phyloP scores from a whole-genome alignment of 2,329 filamentous ascomycete species.

The Torrubiellomyces zombiae region DNA sequence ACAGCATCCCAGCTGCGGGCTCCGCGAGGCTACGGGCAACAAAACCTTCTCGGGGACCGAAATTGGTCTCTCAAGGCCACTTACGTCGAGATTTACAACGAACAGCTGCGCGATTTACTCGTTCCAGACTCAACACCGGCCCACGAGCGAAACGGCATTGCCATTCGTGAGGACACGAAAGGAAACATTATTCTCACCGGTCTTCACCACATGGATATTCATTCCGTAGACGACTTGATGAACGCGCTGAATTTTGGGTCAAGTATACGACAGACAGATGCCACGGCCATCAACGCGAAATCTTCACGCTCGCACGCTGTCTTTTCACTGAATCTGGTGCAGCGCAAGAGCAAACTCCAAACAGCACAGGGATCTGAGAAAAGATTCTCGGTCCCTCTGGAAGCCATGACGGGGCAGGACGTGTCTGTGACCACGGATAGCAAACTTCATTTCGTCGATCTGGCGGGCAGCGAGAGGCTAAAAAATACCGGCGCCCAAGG shows the following conservation, averaged over 20 bases:
- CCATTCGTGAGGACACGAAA: constrained; percentile 85
- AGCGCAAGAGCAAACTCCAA: constrained; percentile 51
- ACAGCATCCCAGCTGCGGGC: constrained; percentile 65
- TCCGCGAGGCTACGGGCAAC: constrained; percentile 50
- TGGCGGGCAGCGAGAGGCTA: constrained; percentile 87
- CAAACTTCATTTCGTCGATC: constrained; percentile 96
- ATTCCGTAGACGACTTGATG: constrained; percentile 81
- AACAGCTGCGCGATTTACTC: constrained; percentile 80
- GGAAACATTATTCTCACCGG: constrained; percentile 90
- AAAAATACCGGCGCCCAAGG: constrained; percentile 96
- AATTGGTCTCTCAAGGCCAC: constrained; percentile 87
- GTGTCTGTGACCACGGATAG: constrained; percentile 77
- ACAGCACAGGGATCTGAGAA: constrained; percentile 51
- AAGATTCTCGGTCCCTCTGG: constrained; percentile 71
- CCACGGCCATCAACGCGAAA: constrained; percentile 92
- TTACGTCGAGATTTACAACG: constrained; percentile 96
- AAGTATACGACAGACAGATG: constrained; percentile 85
- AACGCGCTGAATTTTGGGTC: constrained; percentile 84
- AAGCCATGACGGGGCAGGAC: constrained; percentile 51
- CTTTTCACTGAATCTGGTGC: constrained; percentile 84
- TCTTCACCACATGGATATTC: constrained; percentile 72
- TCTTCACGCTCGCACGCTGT: constrained; percentile 96
- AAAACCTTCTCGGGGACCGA: constrained; percentile 43
- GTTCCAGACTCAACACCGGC: constrained; percentile 55
- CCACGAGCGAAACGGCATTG: constrained; percentile 62